These are phyloP conservation scores for Beauveria sp. DNA, from an alignment of 2,329 filamentous ascomycete genomes.

Conservation along the genomic window DNA sequence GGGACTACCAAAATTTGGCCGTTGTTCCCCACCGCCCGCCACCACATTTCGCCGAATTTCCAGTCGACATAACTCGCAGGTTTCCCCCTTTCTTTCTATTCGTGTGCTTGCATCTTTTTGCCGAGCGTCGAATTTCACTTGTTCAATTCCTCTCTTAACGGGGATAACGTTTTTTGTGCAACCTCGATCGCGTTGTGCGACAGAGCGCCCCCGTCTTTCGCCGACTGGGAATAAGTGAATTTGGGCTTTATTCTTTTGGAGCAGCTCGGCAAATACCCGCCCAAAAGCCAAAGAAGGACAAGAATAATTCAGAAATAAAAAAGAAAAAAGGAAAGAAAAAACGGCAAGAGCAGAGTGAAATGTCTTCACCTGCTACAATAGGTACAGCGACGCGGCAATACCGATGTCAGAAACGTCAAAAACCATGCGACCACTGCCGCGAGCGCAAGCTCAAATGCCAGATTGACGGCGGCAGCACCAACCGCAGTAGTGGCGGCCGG, in stretches of 20 bases:
- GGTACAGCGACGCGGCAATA: constrained; percentile 7
- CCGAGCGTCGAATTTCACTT: not conserved
- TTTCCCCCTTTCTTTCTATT: not conserved
- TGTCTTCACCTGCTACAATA: not conserved
- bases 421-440: constrained; percentile 9
- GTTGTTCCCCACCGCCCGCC: not conserved
- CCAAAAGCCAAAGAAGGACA: not conserved
- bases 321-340: not conserved
- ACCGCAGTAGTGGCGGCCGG: not conserved
- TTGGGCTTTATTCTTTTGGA: not conserved
- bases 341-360: not conserved
- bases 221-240: not conserved
- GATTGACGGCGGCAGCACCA: not conserved
- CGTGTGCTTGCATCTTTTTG: not conserved
- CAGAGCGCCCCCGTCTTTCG: not conserved
- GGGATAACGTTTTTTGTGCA: not conserved
- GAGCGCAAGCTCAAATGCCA: constrained; percentile 14
- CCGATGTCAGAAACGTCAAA: constrained; percentile 13
- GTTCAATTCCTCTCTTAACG: not conserved
- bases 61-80: not conserved
- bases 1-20: not conserved
- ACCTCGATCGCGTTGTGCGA: not conserved
- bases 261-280: not conserved
- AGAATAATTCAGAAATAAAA: not conserved
- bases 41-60: not conserved